phyloP scores from a whole-genome alignment of 331 rosid species.

The Telfairia occidentalis region DNA sequence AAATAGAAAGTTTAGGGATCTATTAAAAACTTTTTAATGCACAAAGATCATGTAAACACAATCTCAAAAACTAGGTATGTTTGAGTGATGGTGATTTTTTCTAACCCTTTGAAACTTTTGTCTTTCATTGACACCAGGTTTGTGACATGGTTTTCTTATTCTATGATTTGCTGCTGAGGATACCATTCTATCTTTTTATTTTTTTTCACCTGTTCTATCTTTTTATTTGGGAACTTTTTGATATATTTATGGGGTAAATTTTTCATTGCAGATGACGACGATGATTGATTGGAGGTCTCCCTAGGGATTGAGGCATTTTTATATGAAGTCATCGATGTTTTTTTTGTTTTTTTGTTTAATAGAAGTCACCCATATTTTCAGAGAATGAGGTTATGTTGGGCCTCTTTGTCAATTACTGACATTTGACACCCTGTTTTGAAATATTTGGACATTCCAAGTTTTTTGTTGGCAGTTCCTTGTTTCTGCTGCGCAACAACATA shows the following conservation, averaged over 20 bases:
- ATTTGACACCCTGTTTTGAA: not conserved
- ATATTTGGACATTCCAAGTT: not conserved
- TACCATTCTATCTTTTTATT: not conserved
- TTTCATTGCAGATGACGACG: conserved; percentile 18
- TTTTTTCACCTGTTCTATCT: not conserved
- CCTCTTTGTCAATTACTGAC: not conserved
- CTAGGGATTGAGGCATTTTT: not conserved
- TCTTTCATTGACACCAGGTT: not conserved
- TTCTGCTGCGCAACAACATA: not conserved
- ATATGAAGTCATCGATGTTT: not conserved
- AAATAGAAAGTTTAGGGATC: too few relatives aligned
- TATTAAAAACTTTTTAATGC: too few relatives aligned
- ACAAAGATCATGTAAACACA: too few relatives aligned
- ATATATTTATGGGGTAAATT: not conserved
- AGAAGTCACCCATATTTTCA: not conserved
- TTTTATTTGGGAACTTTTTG: not conserved
- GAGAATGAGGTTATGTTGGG: not conserved
- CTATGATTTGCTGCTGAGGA: not conserved
- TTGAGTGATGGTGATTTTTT: not conserved
- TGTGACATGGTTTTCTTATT: not conserved
- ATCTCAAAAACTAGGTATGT: too few relatives aligned
- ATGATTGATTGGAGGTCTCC: not conserved
- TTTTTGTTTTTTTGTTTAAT: not conserved
- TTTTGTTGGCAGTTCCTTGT: not conserved
- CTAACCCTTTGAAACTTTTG: not conserved